Evolutionary conservation across 1,284 basidiomycete genomes (phyloP), one percentile per base, ranked within the genome.

Genomic region (Coriolopsis trogii): DNA sequence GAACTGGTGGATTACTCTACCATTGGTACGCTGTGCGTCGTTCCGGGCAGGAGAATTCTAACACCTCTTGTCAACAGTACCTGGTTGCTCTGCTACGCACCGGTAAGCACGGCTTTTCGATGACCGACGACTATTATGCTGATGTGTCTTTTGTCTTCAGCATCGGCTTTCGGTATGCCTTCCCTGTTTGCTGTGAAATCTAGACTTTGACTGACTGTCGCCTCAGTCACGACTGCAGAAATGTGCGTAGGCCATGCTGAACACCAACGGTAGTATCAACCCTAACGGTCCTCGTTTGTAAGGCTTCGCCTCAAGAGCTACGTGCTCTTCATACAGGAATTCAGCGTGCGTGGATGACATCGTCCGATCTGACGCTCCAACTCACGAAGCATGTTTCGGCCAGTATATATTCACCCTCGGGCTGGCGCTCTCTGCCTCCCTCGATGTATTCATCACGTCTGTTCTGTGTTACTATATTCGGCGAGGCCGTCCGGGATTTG

Each of bases 341-440:
- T 44, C 42, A 46, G 43, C 24, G 56, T 58, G 25, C 45, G 56
- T 44, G 18, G 6, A 13, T 24, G 16, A 20, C 34, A 23, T 3
- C 12, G 1, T 23, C 12, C 6, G 29, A 8, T 3, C 23, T n/a
- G n/a, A n/a, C n/a, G 13, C 3, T 24, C 21, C n/a, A n/a, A 12
- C 36, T 29, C 12, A 28, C 10, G n/a, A n/a, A n/a, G n/a, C n/a
- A 13, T 23, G 36, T 34, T 3, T 31, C n/a, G n/a, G 4, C 28
- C 24, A 33, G 44, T 36, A 34, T 30, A 58, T 63, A 4, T 63
- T 63, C 43, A 64, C 63, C 7, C 48, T 62, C 8, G 63, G 63
- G n/a, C 47, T 64, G 25, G 38, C 59, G 8, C 45, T 53, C n/a
- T 62, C 63, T 4, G 51, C 63, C 7, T 39, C 44, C 9, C 50